Percentiles rank a stretch among this genome's conserved stretches.
Conservation (phyloP, 345 rosid genomes). For the Hibiscus tridactylites region DNA sequence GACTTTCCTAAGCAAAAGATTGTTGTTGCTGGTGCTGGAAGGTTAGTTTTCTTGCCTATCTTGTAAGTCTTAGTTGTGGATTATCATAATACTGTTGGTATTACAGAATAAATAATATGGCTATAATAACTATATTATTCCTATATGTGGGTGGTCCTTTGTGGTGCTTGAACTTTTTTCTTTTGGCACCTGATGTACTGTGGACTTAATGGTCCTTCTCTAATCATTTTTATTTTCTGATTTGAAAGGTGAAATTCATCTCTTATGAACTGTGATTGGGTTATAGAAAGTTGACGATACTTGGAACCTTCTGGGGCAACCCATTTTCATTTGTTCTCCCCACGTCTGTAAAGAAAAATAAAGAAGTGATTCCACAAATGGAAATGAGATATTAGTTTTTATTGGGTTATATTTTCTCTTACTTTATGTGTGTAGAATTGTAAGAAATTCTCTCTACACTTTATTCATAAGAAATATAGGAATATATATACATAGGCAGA, state of each 20-base stretch:
- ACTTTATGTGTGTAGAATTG: background rate
- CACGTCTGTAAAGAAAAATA: background rate
- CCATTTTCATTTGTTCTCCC: background rate
- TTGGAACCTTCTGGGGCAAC: background rate
- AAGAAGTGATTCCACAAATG: background rate
- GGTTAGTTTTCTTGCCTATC: slow-evolving; percentile 32
- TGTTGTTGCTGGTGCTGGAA: slow-evolving; percentile 99
- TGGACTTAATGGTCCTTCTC: background rate
- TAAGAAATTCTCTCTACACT: no score
- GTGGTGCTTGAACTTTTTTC: background rate
- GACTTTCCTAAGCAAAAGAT: slow-evolving; percentile 96
- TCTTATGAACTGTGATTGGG: background rate
- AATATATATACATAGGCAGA: no score
- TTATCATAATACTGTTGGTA: background rate
- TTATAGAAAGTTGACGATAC: background rate
- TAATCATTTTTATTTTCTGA: background rate
- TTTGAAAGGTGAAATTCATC: background rate
- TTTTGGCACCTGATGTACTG: background rate
- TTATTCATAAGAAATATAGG: no score
- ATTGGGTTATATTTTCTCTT: background rate
- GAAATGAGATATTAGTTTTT: background rate
- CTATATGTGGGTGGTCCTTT: background rate
- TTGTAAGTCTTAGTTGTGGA: background rate
- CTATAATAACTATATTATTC: background rate
- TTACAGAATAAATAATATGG: background rate